Evolutionary conservation across 2,329 filamentous ascomycete species (phyloP).

Genomic region (Phialocephala subalpina): DNA sequence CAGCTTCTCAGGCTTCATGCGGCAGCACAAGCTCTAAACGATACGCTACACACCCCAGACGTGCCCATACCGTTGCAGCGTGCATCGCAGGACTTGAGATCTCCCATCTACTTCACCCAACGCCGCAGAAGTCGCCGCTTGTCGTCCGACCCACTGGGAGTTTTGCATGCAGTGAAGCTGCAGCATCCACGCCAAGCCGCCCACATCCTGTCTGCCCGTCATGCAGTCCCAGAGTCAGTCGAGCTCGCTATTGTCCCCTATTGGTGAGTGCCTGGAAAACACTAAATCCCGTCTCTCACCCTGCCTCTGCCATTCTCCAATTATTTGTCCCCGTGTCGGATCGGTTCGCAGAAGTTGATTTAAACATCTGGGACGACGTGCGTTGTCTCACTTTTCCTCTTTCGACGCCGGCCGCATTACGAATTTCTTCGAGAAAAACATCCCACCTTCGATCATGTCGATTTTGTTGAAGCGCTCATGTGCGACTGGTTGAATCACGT

Average conservation of each 20-base stretch:
- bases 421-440: constrained; percentile 16
- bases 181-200: constrained; percentile 17
- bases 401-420: background rate
- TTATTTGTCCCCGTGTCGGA: constrained; percentile 36
- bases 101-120: constrained; percentile 9
- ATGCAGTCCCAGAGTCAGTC: constrained; percentile 38
- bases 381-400: constrained; percentile 5
- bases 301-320: constrained; percentile 30
- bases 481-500: constrained; percentile 6
- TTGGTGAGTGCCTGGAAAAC: constrained; percentile 38
- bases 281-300: constrained; percentile 20
- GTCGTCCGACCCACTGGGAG: constrained; percentile 26
- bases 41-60: background rate
- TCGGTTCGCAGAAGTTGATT: constrained; percentile 38
- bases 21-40: background rate
- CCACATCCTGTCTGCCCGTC: constrained; percentile 21
- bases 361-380: constrained; percentile 25
- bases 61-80: constrained; percentile 5
- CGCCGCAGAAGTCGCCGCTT: constrained; percentile 17
- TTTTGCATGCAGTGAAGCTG: constrained; percentile 18
- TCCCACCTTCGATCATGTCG: constrained; percentile 12
- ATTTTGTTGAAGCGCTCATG: background rate
- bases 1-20: background rate
- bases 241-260: constrained; percentile 36
- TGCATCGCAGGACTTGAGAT: constrained; percentile 7